These are phyloP conservation scores for Galeopsis tetrahit DNA, from an alignment of 257 asterid species.

Conservation along the genomic window DNA sequence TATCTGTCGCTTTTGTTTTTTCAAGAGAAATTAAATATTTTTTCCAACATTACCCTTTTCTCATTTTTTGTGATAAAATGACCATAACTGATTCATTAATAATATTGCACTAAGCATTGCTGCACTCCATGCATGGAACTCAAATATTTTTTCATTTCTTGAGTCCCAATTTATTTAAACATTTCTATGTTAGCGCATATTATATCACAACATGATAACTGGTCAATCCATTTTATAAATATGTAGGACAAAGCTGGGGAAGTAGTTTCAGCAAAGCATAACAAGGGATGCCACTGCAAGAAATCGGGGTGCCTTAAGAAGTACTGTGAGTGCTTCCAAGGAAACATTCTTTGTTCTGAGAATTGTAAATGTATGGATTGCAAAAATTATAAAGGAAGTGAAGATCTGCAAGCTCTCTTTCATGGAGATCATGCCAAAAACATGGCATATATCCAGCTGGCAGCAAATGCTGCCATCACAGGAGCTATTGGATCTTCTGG, in stretches of 20 bases:
- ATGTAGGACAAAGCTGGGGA: slow-evolving; percentile 78
- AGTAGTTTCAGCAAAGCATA: slow-evolving; percentile 71
- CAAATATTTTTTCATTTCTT: too few species aligned
- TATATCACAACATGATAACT: too few species aligned
- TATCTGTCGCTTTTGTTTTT: too few species aligned
- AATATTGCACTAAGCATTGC: too few species aligned
- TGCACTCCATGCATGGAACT: too few species aligned
- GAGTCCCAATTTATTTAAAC: too few species aligned
- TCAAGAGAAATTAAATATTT: too few species aligned
- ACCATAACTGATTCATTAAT: too few species aligned
- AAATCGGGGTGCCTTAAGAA: slow-evolving; percentile 95
- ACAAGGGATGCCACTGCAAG: slow-evolving; percentile 96
- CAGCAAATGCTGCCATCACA: slow-evolving; percentile 95
- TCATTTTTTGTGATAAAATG: too few species aligned
- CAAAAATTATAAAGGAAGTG: slow-evolving; percentile 92
- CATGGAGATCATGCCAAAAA: slow-evolving; percentile 81
- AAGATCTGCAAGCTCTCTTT: slow-evolving; percentile 86
- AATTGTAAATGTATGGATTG: slow-evolving; percentile 94
- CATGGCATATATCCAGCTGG: slow-evolving; percentile 74
- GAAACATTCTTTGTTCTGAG: slow-evolving; percentile 91
- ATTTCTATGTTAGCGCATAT: slow-evolving; percentile 16
- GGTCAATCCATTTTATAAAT: too few species aligned
- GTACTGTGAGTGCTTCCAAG: slow-evolving; percentile 96
- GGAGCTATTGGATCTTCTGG: slow-evolving; percentile 95
- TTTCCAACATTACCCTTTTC: too few species aligned